These are phyloP conservation scores for Alternaria sp. DNA, from an alignment of 2,329 filamentous ascomycete species.

Conservation along the genomic window DNA sequence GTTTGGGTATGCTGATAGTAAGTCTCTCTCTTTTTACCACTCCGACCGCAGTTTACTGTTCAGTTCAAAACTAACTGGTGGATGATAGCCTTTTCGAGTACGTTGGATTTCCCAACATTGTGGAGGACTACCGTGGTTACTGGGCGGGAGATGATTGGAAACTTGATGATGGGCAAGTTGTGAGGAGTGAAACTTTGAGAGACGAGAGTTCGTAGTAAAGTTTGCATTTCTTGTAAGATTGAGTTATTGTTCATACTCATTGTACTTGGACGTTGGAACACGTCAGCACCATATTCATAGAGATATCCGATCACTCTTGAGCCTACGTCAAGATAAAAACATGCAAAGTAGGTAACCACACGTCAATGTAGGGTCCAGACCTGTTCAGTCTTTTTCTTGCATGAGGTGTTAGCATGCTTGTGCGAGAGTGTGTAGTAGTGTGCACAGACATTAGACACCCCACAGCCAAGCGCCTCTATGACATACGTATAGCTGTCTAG, in stretches of 20 bases:
- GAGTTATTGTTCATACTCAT: not conserved
- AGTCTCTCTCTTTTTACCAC: constrained; percentile 10
- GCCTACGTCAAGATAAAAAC: not conserved
- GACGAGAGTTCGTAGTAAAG: not conserved
- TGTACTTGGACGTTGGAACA: not conserved
- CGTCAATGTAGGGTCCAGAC: not conserved
- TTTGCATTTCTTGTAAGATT: not conserved
- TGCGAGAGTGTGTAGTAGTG: not conserved
- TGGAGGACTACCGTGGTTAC: constrained; percentile 80
- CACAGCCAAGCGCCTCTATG: not conserved
- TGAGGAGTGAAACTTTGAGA: constrained; percentile 1
- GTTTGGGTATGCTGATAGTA: constrained; percentile 82
- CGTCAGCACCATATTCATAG: not conserved
- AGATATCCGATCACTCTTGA: too few relatives aligned
- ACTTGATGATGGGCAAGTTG: constrained; percentile 57
- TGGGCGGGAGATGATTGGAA: constrained; percentile 75
- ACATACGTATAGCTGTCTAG: not conserved
- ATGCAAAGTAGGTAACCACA: not conserved
- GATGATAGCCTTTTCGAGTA: constrained; percentile 67
- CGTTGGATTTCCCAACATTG: constrained; percentile 82
- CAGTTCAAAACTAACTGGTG: not conserved
- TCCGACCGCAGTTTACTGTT: accelerated
- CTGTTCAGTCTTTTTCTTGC: not conserved
- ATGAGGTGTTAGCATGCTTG: not conserved
- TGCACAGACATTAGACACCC: not conserved